These are phyloP conservation scores for Dryas octopetala DNA, from an alignment of 306 rosid genomes.

Conservation along the genomic window DNA sequence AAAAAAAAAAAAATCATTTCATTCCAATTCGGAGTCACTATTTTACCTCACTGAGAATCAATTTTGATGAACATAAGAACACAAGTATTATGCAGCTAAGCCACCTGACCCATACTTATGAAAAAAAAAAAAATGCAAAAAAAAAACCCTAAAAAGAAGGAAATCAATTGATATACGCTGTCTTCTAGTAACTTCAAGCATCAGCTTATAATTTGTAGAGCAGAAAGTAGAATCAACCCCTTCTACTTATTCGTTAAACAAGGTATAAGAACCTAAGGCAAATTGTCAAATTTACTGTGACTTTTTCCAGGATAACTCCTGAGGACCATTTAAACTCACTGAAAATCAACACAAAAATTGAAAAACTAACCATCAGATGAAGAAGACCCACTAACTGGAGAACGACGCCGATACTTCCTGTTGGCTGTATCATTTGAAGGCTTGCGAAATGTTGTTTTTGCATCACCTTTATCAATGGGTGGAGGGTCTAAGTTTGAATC, in stretches of 20 bases:
- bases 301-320: conserved; percentile 4
- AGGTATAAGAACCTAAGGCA: neutral
- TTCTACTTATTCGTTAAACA: neutral
- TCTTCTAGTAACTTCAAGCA: neutral
- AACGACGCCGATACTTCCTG: conserved; percentile 79
- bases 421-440: conserved; percentile 62
- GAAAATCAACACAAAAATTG: conserved; percentile 23
- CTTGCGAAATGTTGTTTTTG: conserved; percentile 63
- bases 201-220: neutral
- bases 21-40: neutral
- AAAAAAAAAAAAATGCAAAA: no score
- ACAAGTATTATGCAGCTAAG: neutral
- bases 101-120: neutral
- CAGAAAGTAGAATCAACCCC: neutral
- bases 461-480: conserved; percentile 34
- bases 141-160: neutral
- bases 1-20: neutral
- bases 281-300: conserved; percentile 1
- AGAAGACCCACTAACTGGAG: conserved; percentile 63
- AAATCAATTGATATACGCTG: neutral
- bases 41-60: neutral
- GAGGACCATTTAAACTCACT: conserved; percentile 13
- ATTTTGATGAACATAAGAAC: neutral
- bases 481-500: conserved; percentile 41
- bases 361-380: conserved; percentile 70